A percentile compares a stretch with the other conserved stretches of the same genome.
These are phyloP conservation scores for Fusarium dlaminii DNA, from an alignment of 2,329 filamentous ascomycete genomes.

Conservation along the genomic window DNA sequence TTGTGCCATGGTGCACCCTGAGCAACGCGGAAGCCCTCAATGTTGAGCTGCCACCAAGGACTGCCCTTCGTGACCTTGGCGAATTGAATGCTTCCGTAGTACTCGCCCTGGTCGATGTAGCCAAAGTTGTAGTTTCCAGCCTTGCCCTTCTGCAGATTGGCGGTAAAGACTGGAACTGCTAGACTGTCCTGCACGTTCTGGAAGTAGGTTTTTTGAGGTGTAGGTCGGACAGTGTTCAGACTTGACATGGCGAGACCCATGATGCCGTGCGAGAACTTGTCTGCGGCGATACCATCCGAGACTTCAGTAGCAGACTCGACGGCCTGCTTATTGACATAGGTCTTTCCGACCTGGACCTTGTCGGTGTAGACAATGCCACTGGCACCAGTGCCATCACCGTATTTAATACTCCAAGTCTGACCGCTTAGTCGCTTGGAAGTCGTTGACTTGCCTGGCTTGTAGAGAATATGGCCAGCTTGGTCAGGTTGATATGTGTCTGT, in stretches of 20 bases:
- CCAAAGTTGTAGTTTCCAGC: constrained; percentile 54
- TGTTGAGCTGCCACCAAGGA: constrained; percentile 71
- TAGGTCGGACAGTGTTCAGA: constrained; percentile 49
- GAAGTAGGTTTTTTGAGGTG: constrained; percentile 47
- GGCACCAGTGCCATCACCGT: constrained; percentile 72
- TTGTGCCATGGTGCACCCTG: constrained; percentile 15
- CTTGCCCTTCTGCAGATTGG: constrained; percentile 46
- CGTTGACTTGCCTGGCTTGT: constrained; percentile 58
- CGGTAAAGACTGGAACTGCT: constrained; percentile 49
- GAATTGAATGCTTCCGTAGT: constrained; percentile 67
- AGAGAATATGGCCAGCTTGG: constrained; percentile 64
- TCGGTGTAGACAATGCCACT: constrained; percentile 73
- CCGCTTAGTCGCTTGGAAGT: constrained; percentile 54
- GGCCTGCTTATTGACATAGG: constrained; percentile 68
- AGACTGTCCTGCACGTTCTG: constrained; percentile 48
- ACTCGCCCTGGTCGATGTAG: constrained; percentile 64
- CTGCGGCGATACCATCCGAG: constrained; percentile 54
- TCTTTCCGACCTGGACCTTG: constrained; percentile 68
- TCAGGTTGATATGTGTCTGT: constrained; percentile 60
- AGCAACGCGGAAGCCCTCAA: constrained; percentile 65
- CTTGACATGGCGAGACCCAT: constrained; percentile 47
- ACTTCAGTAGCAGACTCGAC: constrained; percentile 71
- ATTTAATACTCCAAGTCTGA: constrained; percentile 66
- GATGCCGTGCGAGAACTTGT: constrained; percentile 50
- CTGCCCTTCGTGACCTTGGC: constrained; percentile 59